Base-by-base conservation (phyloP, 805 yeast genomes). In the Ogataea paradorogensis region DNA sequence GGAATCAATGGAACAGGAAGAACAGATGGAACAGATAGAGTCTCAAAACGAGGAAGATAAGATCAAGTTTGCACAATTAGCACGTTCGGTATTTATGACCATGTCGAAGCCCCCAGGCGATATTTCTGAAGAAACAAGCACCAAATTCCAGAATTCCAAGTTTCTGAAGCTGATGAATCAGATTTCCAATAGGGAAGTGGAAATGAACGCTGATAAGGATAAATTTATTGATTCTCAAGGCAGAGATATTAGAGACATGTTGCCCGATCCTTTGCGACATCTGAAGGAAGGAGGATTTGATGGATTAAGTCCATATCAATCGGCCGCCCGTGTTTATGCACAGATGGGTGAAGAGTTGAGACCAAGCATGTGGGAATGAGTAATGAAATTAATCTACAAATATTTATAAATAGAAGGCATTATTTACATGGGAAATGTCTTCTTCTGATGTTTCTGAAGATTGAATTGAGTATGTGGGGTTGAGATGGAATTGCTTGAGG, bases 91-190 rank as follows among this genome's bases (percentile, higher is more conserved):
- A 9, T 64, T 62, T 21, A 47, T 53, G 27, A 53, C 66, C 5
- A 70, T 70, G 74, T 46, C 59, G n/a, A 52, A 55, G 20, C 49
- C 62, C 1, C 53, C 61, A 21, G 35, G 41, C 23, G 36, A 48
- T 7, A 46, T 56, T 1, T 58, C 69, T 10, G 40, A 42, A 4
- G 53, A 54, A 10, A 66, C 72, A 1, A 48, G 55, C 2, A 34
- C 42, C 20, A 70, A 70, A 45, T 69, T 70, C 47, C 58, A 62
- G 47, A 62, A 65, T 35, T 66, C 71, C 7, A 58, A 58, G 13
- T 71, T 71, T 38, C 48, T 71, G 39, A 65, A 66, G 39, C 51
- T 71, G 23, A 71, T 71, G 76, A 50, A 59, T 24, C 53, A 46
- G 45, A 66, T 71, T 7, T 60, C 70, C 13, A 55, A 55, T 10